Evolutionary conservation across 2,329 filamentous ascomycete species (phyloP), one percentile per base, ranked within the genome.

Genomic region (Thermoascus crustaceus): DNA sequence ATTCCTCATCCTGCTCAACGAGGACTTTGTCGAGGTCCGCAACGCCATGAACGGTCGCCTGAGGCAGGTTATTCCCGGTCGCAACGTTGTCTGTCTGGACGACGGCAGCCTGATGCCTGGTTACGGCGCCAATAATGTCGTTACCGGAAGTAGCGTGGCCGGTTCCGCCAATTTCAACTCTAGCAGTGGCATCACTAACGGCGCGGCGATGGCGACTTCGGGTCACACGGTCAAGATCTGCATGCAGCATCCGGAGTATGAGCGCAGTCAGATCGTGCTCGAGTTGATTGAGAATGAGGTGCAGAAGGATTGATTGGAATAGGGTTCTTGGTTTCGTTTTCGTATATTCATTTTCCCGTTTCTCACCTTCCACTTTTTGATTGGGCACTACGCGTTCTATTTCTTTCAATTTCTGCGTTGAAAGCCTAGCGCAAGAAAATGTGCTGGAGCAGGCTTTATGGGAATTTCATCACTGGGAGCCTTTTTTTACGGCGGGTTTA

Each of bases 31-130:
- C 31, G 91, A 98, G 66, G 86, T 98, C 35, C 78, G 91, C 36
- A 96, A 98, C 52, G 91, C 91, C 11, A 86, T 95, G 67, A 96
- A 96, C 53, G 91, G 91, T 0, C 76, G 93, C 13, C 61, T 98
- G 44, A 76, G 91, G 50, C 91, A 98, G 66, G 91, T 98, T 39
- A 94, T 98, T 48, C 82, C 87, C 0, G 91, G 91, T 0, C 73
- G 85, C 43, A 88, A 95, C 53, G 86, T 98, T 32, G 80, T 83
- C 44, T 86, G 88, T 49, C 71, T 98, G 7, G 93, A 98, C 57
- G 87, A 93, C 53, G 87, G 85, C 39, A 57, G 48, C 47, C 58
- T 54, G 42, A 44, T 54, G 24, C 53, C 58, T 13, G 48, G 46
- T 37, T 63, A 52, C 34, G 57, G 63, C n/a, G n/a, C n/a, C 43